Percentiles rank a stretch among this genome's conserved stretches.
Conservation (phyloP, 78 protist genomes). For the Planoprotostelium fungivorum region DNA sequence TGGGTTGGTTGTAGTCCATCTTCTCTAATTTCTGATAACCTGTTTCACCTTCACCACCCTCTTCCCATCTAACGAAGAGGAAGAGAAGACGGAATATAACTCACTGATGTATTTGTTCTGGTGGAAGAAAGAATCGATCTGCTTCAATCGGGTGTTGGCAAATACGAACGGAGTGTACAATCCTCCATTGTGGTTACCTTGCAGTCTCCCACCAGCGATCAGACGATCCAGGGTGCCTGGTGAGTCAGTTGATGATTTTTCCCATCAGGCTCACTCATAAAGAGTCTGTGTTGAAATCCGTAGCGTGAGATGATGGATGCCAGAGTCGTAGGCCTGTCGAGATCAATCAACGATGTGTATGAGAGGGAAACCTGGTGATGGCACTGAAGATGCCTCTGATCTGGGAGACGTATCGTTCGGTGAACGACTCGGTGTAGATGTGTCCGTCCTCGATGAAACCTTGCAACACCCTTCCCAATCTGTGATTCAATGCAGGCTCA, state of each 20-base stretch:
- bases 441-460: not conserved
- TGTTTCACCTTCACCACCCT: no score
- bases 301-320: not conserved
- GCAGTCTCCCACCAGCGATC: constrained; percentile 22
- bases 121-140: constrained; percentile 52
- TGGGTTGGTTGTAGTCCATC: constrained; percentile 16
- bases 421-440: not conserved
- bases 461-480: not conserved
- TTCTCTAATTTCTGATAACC: no score
- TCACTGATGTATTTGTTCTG: constrained; percentile 33
- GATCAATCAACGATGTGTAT: not conserved
- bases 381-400: not conserved
- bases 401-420: not conserved
- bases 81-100: no score
- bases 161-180: constrained; percentile 32
- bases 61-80: not conserved
- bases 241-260: not conserved
- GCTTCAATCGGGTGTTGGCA: constrained; percentile 14
- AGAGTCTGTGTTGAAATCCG: not conserved
- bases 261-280: not conserved
- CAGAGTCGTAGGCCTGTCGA: not conserved
- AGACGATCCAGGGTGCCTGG: constrained; percentile 18
- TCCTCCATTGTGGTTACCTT: constrained; percentile 27
- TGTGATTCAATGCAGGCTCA: not conserved
- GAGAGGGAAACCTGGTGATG: not conserved